Base-by-base conservation (phyloP, 148 eudicot genomes). In the Cornus suecica region DNA sequence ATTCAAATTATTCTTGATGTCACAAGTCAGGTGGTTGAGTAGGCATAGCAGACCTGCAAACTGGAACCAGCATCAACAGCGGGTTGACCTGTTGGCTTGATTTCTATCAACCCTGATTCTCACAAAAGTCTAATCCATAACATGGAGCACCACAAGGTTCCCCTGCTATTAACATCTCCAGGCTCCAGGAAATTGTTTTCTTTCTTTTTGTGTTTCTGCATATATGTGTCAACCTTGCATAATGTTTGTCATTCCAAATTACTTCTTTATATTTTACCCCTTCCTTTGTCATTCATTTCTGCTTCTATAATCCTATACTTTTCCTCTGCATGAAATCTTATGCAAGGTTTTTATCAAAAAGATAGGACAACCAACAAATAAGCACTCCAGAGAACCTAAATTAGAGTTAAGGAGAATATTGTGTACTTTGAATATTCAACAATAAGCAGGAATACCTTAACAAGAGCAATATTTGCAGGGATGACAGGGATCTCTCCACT, bases 401-500 rank as follows among this genome's bases (percentile, higher is more conserved):
- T 58, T 58, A n/a, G 62, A 58, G 22, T 15, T 73, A 42, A 37
- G n/a, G 25, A 24, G 32, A 66, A 28, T 10, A 5, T 63, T 34
- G 26, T 29, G 23, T 73, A 30, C 32, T 63, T 34, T 27, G 45
- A 31, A 61, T 60, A 28, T 32, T 72, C 22, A 18, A 65, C 62
- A 34, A 27, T 8, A 23, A 16, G 9, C 23, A 26, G 64, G 7
- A 23, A 20, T 88, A 95, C 99, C 99, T 95, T 95, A 66, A 95
- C 94, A 66, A 95, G 90, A 71, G 97, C 94, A 69, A 95, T 90
- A 83, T 95, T 95, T 68, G 89, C 97, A 70, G 97, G 94, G 74
- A 95, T 90, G 76, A 90, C 84, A 31, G 99, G 99, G 74, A 95
- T 87, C 56, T 95, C 99, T 32, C 99, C 99, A 71, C 99, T 95